A percentile compares a stretch with the other conserved stretches of the same genome.
These are phyloP conservation scores for Physaria fendleri DNA, from an alignment of 345 rosid species.

Conservation along the genomic window DNA sequence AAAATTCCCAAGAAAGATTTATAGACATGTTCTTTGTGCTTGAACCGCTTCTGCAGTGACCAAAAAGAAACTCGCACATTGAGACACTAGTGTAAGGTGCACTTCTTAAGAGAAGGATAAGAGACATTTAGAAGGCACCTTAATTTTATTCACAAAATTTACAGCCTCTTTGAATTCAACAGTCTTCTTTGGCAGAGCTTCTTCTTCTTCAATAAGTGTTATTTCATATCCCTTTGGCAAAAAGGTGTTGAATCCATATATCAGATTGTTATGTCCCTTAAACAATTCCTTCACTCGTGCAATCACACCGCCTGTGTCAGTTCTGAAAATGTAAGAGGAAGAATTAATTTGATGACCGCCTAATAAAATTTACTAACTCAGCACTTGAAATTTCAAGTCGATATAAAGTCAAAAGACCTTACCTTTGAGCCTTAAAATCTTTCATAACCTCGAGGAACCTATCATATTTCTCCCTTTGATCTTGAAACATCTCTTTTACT, in stretches of 20 bases:
- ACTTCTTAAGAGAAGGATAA: background rate
- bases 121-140: conserved; percentile 37
- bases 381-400: background rate
- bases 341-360: background rate
- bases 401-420: background rate
- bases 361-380: background rate
- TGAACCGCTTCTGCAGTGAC: conserved; percentile 70
- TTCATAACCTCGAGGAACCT: conserved; percentile 90
- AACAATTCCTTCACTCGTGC: conserved; percentile 89
- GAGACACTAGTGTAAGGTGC: background rate
- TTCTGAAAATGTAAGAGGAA: conserved; percentile 43
- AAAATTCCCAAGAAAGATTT: conserved; percentile 80
- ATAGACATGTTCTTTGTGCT: conserved; percentile 76
- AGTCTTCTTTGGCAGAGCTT: conserved; percentile 56
- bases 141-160: conserved; percentile 70
- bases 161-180: conserved; percentile 90
- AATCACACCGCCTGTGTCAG: conserved; percentile 91
- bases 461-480: conserved; percentile 80
- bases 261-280: conserved; percentile 83
- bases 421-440: conserved; percentile 98
- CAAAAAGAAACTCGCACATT: conserved; percentile 13
- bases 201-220: conserved; percentile 57
- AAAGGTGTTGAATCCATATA: conserved; percentile 89
- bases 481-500: conserved; percentile 91
- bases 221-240: conserved; percentile 94